Evolutionary conservation across 1,284 basidiomycete genomes (phyloP).

Genomic region (Austroboletus rostrupii): DNA sequence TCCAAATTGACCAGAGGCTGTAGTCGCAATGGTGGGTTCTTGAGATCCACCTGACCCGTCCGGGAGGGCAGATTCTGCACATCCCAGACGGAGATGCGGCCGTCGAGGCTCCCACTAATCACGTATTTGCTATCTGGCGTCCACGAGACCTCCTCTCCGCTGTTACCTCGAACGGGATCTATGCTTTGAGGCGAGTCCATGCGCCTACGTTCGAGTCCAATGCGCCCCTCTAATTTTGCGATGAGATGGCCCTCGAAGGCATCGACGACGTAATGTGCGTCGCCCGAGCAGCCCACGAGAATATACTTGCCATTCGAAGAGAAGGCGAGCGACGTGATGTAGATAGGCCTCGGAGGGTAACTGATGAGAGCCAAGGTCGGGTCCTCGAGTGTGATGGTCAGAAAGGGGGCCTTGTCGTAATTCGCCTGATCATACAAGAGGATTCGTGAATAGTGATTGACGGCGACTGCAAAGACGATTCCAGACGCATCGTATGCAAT

Average conservation of each 20-base stretch:
- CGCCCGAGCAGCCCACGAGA: constrained; percentile 88
- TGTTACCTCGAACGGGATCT: constrained; percentile 70
- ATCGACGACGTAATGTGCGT: constrained; percentile 91
- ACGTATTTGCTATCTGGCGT: constrained; percentile 89
- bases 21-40: constrained; percentile 47
- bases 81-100: constrained; percentile 81
- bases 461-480: constrained; percentile 88
- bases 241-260: constrained; percentile 81
- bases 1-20: constrained; percentile 60
- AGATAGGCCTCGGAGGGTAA: constrained; percentile 83
- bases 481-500: constrained; percentile 91
- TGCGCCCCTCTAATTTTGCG: constrained; percentile 79
- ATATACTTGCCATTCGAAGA: constrained; percentile 88
- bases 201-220: constrained; percentile 70
- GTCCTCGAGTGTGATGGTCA: constrained; percentile 79
- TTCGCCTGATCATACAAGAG: constrained; percentile 86
- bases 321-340: constrained; percentile 89
- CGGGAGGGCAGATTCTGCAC: constrained; percentile 53
- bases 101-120: constrained; percentile 78
- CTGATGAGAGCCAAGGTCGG: constrained; percentile 67
- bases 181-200: constrained; percentile 53
- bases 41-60: constrained; percentile 50
- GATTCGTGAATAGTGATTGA: constrained; percentile 83
- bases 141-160: constrained; percentile 90
- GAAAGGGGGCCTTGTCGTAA: constrained; percentile 91